Evolutionary conservation across 169 alveolate genomes (phyloP), one percentile per base, ranked within the genome.

Genomic region (Eimeria sp.): DNA sequence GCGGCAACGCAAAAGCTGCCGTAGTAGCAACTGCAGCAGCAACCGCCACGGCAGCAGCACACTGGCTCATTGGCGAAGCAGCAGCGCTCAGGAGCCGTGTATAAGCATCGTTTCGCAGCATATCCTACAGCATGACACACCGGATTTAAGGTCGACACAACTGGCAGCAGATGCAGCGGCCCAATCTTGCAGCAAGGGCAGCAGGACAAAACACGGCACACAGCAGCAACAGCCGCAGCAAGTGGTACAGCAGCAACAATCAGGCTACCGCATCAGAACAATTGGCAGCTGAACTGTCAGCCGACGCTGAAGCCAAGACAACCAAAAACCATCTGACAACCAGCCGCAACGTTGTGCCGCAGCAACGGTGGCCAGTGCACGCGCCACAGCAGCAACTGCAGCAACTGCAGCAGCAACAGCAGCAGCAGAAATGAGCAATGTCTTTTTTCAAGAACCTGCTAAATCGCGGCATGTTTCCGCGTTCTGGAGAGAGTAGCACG

Each of bases 381-480:
- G 20, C 61, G 61, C 61, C 9, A 61, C 87, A 76, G 61, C 87
- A 76, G 87, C 43, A 72, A 61, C 87, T 49, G 87, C 87, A 34
- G 27, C 34, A 43, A 43, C 87, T 14, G 87, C 87, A 40, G 54
- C 58, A 76, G 54, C 87, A 43, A 61, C 58, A 76, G 63, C 87
- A 76, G 63, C 87, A 76, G 87, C 87, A 76, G 87, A 63, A 76
- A 76, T 76, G 87, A 40, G 30, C 43, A 45, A 80, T 80, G 89
- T 14, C 89, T 27, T 61, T 93, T 20, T 45, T 86, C 25, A 72
- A 95, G 78, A 88, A 91, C 72, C 76, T 97, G 25, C 97, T 95
- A 14, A 97, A 95, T 78, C 73, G 91, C 40, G 98, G 97, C 51
- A 97, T 97, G 98, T 97, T 97, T 78, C 98, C 98, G 18, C 89